Base-by-base conservation (phyloP, 2,329 filamentous ascomycete genomes). In the Claviceps purpurea region DNA sequence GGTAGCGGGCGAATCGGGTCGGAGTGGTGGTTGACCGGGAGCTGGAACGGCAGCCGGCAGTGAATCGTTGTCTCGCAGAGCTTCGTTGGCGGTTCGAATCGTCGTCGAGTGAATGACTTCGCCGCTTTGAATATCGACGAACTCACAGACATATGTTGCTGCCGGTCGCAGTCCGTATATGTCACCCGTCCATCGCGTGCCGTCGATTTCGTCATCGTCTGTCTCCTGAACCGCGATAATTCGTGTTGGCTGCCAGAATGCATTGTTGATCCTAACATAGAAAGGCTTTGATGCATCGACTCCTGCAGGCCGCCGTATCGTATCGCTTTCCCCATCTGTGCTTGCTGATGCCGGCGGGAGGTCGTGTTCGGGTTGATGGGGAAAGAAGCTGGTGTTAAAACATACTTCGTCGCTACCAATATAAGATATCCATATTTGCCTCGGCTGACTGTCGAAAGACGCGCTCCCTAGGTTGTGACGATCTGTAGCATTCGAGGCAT, bases 391-490 rank as follows among this genome's bases (percentile, higher is more conserved):
- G 20, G 84, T 85, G 66, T 77, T 83, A 68, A 90, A 90, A 68
- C 79, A 83, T 57, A 90, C 79, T 65, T 89, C 84, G 60, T 87
- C 85, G 63, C 83, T 81, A 20, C 84, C 84, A 60, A 91, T 81
- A 64, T 89, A 86, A 55, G 82, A 85, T 62, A 90, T 85, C 85
- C 86, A 90, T 63, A 90, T 84, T 64, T 86, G 81, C 59, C 82
- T 79, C 46, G 81, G 79, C 63, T 86, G 78, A 46, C 74, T 73
- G 67, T 84, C 80, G 67, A 87, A 88, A 50, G 85, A 79, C 55
- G 84, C 83, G 64, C 86, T 87, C 58, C 83, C 84, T 64, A 88
- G 75, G 68, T 87, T 85, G 69, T 88, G 83, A 64, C 85, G 82
- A 62, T 88, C 84, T 62, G 82, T 87, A 60, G 82, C 82, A 64